phyloP scores from a whole-genome alignment of 768 basidiomycete genomes.

The Boletus sp. region DNA sequence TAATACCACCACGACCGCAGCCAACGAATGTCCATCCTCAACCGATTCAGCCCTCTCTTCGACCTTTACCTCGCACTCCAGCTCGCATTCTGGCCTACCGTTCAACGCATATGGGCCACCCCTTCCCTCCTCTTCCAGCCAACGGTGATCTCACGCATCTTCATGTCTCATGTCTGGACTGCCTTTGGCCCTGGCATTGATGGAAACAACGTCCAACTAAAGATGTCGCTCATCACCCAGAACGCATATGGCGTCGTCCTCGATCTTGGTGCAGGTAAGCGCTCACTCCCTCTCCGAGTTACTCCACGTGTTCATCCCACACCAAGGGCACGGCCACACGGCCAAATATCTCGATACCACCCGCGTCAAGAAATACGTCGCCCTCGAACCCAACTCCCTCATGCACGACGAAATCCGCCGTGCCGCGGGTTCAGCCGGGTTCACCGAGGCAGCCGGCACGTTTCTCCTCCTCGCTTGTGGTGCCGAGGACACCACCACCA shows the following conservation, averaged over 20 bases:
- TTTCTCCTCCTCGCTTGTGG: conserved; percentile 61
- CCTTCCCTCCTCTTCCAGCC: conserved; percentile 51
- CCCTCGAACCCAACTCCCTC: conserved; percentile 64
- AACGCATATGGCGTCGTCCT: conserved; percentile 61
- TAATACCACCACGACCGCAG: conserved; percentile 1
- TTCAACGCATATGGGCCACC: conserved; percentile 35
- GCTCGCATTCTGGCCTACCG: conserved; percentile 44
- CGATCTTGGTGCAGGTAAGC: conserved; percentile 65
- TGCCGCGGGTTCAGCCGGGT: conserved; percentile 51
- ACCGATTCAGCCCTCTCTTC: conserved; percentile 35
- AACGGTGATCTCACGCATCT: conserved; percentile 44
- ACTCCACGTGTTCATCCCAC: not conserved
- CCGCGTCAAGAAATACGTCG: conserved; percentile 62
- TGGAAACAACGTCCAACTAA: conserved; percentile 38
- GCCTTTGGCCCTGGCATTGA: conserved; percentile 50
- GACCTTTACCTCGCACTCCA: conserved; percentile 43
- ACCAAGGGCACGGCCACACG: conserved; percentile 63
- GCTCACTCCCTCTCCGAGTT: not conserved
- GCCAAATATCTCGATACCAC: conserved; percentile 55
- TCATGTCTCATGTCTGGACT: conserved; percentile 61
- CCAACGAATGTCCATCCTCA: conserved; percentile 16
- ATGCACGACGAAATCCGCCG: conserved; percentile 61
- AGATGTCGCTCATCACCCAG: conserved; percentile 48
- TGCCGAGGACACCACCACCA: conserved; percentile 54
- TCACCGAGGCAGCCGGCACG: conserved; percentile 48